Conservation (phyloP, 2,329 filamentous ascomycete species). For the Penicillium corylophilum region DNA sequence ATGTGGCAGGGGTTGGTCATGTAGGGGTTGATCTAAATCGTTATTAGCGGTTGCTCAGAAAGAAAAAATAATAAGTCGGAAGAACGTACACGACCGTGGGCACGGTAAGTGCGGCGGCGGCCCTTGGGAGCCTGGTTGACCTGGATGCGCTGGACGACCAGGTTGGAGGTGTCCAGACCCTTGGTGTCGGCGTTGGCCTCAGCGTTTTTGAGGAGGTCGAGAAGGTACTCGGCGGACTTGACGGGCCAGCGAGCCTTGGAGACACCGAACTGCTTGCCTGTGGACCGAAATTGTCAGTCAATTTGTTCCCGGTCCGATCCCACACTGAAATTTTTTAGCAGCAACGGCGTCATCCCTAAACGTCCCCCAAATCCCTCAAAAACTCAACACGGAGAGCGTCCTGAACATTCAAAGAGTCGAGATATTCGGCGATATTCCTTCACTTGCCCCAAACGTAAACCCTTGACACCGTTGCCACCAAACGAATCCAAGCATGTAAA, state of each 20-base stretch:
- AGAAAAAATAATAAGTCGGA: neutral
- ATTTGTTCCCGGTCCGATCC: conserved; percentile 1
- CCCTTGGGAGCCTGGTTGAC: conserved; percentile 99
- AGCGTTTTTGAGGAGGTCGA: conserved; percentile 95
- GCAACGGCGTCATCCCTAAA: conserved; percentile 14
- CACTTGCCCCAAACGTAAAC: neutral
- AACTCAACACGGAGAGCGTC: neutral
- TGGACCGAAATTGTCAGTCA: conserved; percentile 23
- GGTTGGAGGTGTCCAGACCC: conserved; percentile 94
- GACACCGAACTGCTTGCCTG: conserved; percentile 99
- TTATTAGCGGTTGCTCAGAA: neutral
- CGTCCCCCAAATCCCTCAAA: neutral
- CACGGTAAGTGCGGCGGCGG: conserved; percentile 98
- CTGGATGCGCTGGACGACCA: conserved; percentile 99
- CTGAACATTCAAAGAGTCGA: conserved; percentile 5
- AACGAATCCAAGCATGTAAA: conserved; percentile 13
- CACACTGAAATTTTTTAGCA: conserved; percentile 14
- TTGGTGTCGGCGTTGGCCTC: conserved; percentile 97
- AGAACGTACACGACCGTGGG: conserved; percentile 94
- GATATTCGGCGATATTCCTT: conserved; percentile 3
- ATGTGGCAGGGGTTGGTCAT: conserved; percentile 99
- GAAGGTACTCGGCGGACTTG: conserved; percentile 98
- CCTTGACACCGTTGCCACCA: conserved; percentile 12
- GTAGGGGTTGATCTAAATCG: conserved; percentile 93
- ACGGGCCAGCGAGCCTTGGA: conserved; percentile 97